These are phyloP conservation scores for Lipomyces lipofer DNA, from an alignment of 805 yeast species.

Conservation along the genomic window DNA sequence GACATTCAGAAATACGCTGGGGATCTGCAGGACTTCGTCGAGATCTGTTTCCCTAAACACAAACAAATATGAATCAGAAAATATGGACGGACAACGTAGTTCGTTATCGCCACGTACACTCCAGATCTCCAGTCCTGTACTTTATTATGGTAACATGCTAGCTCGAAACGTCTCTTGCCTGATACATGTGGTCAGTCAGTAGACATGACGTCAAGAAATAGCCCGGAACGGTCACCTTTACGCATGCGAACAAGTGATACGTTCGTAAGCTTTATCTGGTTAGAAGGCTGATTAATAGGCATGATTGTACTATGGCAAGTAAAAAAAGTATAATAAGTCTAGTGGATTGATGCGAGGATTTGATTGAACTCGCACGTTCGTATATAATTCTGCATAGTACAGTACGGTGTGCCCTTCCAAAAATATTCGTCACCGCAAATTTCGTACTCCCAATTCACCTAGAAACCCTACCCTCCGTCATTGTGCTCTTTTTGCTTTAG, in stretches of 20 bases:
- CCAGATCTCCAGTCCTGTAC: constrained; percentile 92
- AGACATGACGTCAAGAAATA: neutral
- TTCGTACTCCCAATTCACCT: too few species aligned
- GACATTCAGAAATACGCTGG: constrained; percentile 89
- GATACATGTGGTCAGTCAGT: neutral
- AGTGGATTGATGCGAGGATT: too few species aligned
- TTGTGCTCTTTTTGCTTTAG: too few species aligned
- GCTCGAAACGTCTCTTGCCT: constrained; percentile 80
- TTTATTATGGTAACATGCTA: constrained; percentile 95
- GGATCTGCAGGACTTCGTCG: constrained; percentile 94
- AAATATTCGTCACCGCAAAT: too few species aligned
- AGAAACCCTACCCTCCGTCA: too few species aligned
- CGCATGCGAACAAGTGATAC: constrained; percentile 90
- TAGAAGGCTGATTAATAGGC: constrained; percentile 82
- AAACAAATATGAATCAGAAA: neutral
- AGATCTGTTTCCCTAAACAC: constrained; percentile 70
- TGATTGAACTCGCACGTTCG: too few species aligned
- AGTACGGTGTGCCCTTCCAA: too few species aligned
- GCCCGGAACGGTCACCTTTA: constrained; percentile 53
- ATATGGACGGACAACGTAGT: too few species aligned
- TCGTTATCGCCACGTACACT: constrained; percentile 46
- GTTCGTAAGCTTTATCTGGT: constrained; percentile 87
- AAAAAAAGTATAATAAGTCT: too few species aligned
- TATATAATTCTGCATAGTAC: too few species aligned
- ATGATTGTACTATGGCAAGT: too few species aligned